Base-by-base conservation (phyloP, 345 rosid genomes). In the Gossypium sturtianum region DNA sequence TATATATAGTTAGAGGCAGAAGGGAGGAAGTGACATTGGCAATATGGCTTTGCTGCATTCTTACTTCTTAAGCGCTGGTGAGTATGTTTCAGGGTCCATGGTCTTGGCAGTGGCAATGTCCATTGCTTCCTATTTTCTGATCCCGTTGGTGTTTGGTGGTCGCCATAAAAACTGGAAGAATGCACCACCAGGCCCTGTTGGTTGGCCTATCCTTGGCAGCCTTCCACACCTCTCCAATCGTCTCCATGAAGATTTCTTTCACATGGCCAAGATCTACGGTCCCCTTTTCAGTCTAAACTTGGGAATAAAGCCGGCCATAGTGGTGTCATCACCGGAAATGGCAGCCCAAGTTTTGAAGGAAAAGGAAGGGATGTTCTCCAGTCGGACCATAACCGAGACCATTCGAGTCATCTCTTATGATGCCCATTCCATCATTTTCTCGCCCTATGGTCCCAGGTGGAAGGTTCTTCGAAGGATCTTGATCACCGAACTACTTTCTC, bases 361-460 rank as follows among this genome's bases (percentile, higher is more conserved):
- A 3, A 75, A 68, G 51, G 78, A 75, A 57, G 73, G 73, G 6
- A 27, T 43, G 44, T 56, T 75, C 45, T 67, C 73, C 4, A 68
- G 73, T n/a, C 38, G 74, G 12, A 76, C 68, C 20, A 76, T 76
- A 54, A 76, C 79, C 4, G 74, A 76, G 11, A 34, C 74, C 62
- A 76, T 70, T 38, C 61, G 79, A 10, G 74, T 60, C 15, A 1
- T 60, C 12, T 59, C 79, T 0, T 76, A 76, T 23, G 74, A 76
- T 61, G 79, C 79, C 9, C 72, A 69, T 65, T 70, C 79, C 25
- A 70, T 76, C 44, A 16, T 76, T 34, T 76, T 76, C 34, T 69
- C 79, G 1, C 79, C 79, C 0, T 76, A 76, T 23, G 74, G 74
- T 13, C 69, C 74, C 8, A 69, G 68, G 12, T 76, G 79, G 79